Percentiles rank a stretch among this genome's conserved stretches.
These are phyloP conservation scores for Dactylis glomerata DNA, from an alignment of 176 grass and related monocot species.

Conservation along the genomic window DNA sequence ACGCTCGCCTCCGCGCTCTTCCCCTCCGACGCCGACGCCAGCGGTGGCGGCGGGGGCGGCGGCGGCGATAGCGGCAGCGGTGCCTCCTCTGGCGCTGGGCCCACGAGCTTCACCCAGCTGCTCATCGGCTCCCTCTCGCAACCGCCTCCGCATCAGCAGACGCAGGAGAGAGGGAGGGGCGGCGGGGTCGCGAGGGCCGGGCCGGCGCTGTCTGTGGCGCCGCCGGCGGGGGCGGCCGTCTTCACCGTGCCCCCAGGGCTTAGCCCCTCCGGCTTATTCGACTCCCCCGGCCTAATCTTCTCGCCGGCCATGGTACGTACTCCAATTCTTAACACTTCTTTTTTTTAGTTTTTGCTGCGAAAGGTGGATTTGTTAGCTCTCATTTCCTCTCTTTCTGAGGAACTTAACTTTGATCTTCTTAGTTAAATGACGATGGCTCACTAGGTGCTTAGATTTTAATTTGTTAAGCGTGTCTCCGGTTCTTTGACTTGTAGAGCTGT, in stretches of 20 bases:
- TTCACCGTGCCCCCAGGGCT: constrained; percentile 75
- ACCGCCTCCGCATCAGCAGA: constrained; percentile 3
- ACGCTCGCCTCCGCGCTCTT: constrained; percentile 90
- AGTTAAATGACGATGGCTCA: background rate
- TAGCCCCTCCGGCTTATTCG: constrained; percentile 69
- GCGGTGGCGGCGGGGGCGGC: background rate
- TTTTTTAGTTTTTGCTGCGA: background rate
- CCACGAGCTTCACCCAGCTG: constrained; percentile 71
- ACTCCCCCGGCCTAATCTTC: constrained; percentile 65
- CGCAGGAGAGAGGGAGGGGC: constrained; percentile 20
- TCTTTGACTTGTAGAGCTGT: background rate
- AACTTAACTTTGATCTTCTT: background rate
- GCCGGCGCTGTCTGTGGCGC: constrained; percentile 33
- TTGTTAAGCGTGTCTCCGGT: background rate
- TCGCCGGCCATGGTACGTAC: constrained; percentile 58
- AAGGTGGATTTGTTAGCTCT: background rate
- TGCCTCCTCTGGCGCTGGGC: constrained; percentile 11
- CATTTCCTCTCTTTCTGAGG: background rate
- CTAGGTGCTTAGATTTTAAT: background rate
- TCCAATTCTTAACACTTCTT: background rate
- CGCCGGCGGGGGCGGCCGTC: constrained; percentile 17
- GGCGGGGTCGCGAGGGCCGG: constrained; percentile 29
- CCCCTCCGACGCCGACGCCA: constrained; percentile 40
- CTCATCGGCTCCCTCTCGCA: constrained; percentile 52
- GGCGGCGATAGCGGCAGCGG: constrained; percentile 2